Evolutionary conservation across 2,329 filamentous ascomycete species (phyloP), one percentile per base, ranked within the genome.

Genomic region (Diplocarpon rosae): DNA sequence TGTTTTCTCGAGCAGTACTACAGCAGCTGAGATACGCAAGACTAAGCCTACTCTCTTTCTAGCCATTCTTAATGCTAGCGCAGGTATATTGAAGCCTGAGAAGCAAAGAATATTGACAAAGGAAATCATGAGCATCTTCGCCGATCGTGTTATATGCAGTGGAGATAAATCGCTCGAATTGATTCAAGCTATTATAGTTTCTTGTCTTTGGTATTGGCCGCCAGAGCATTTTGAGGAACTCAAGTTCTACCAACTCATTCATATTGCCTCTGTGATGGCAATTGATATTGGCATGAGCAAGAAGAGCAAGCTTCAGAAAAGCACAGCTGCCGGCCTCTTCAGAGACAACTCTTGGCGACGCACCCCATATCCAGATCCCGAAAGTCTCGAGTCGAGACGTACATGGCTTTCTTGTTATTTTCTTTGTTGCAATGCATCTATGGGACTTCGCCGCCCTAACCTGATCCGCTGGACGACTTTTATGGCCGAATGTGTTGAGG

Each of bases 31-130:
- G 45, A 62, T 83, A 42, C 72, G 79, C 38, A 66, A 66, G 51
- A 64, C 68, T 1, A 80, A 75, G 57, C 83, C 83, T 1, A 69
- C 75, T 2, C 67, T 88, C 8, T 87, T 87, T 56, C 68, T 85
- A n/a, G 71, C 83, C 27, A 68, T 87, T 55, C 75, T 88, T 63
- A 56, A 55, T 50, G 75, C 80, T 0, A 78, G 76, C 8, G 73
- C 80, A 5, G 72, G 78, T 4, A 75, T 75, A 9, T 66, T 69
- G 15, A 69, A 71, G 16, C 60, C 60, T 55, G 50, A 57, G 5
- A 52, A 73, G 4, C 68, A 69, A 32, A 61, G 60, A 7, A 54
- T 57, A 20, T 60, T 74, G 31, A 70, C 70, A 42, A 65, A 65
- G 32, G 70, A 74, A 52, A 59, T 73, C 31, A 63, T 73, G 47